Evolutionary conservation across 1,284 basidiomycete genomes (phyloP), one percentile per base, ranked within the genome.

Genomic region (Peniophora sp.): DNA sequence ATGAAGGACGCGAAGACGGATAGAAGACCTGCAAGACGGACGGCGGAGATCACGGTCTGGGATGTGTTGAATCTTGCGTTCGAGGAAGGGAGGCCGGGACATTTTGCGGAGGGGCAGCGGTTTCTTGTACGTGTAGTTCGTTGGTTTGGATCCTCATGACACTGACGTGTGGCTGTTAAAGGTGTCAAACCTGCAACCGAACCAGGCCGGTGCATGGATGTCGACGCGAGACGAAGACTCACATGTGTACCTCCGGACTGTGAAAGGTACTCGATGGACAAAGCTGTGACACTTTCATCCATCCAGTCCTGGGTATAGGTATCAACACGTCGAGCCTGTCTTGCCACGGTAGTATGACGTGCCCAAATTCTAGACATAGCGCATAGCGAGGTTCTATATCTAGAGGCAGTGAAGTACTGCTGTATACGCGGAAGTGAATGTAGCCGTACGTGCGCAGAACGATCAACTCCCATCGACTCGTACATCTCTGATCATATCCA

Each of bases 1-100:
- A 77, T 89, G 18, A 71, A 78, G 54, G 96, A 98, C 62, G 83
- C 85, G 5, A 71, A 70, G 24, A 78, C 77, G 32, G 59, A 60
- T 1, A 71, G 72, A 52, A 69, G 72, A 53, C 75, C 76, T 14
- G 69, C 75, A 3, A 70, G 72, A 51, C 77, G 89, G 15, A 73
- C 67, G 1, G 92, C 81, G 0, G 86, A 91, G 62, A 59, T 97
- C 47, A 94, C 87, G 0, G 77, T 93, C 1, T 95, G 92, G 91
- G 90, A 96, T 60, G 83, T 82, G 1, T 67, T 82, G 3, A 70
- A 68, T 9, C 58, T 88, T 20, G 68, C 68, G 0, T 63, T 74
- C 15, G 67, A 69, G 22, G 85, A 86, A 53, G 76, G 71, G 8
- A 71, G 63, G 24, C 69, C 73, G 3, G 83, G 79, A 6, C 62